phyloP scores from a whole-genome alignment of 2,329 filamentous ascomycete species.

The Sclerotinia spermophila region DNA sequence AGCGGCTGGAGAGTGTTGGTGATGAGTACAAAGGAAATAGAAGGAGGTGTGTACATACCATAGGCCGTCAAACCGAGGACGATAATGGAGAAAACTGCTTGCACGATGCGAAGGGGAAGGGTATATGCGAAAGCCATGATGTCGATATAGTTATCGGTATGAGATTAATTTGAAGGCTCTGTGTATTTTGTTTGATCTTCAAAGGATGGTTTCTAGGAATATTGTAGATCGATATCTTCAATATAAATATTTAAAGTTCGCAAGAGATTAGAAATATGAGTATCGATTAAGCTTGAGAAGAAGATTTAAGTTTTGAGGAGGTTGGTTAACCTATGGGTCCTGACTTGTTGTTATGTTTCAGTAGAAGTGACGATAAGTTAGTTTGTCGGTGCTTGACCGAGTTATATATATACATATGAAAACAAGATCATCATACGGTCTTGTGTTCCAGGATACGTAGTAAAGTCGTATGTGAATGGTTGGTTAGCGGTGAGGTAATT shows the following conservation, averaged over 20 bases:
- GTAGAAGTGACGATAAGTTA: not conserved
- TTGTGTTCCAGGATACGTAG: not conserved
- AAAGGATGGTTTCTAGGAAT: not conserved
- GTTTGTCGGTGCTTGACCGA: conserved; percentile 13
- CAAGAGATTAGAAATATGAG: not conserved
- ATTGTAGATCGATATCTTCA: not conserved
- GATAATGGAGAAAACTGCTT: conserved; percentile 66
- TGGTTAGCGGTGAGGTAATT: conserved; percentile 12
- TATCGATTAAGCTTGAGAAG: not conserved
- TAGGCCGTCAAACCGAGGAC: conserved; percentile 73
- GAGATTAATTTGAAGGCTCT: not conserved
- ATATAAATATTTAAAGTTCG: not conserved
- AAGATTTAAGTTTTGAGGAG: not conserved
- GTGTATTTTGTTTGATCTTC: not conserved
- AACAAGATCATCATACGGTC: not conserved
- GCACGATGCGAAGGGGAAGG: conserved; percentile 61
- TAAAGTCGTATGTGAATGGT: not conserved
- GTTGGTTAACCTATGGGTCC: not conserved
- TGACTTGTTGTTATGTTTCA: conserved; percentile 16
- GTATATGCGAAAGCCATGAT: conserved; percentile 46
- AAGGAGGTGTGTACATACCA: conserved; percentile 44
- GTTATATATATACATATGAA: conserved; percentile 14
- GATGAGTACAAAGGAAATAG: conserved; percentile 8
- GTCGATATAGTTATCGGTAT: not conserved
- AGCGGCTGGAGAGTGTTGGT: conserved; percentile 48